Evolutionary conservation across 225 moss, liverwort and hornwort genomes (phyloP).

Genomic region (Physcomitrium patens): DNA sequence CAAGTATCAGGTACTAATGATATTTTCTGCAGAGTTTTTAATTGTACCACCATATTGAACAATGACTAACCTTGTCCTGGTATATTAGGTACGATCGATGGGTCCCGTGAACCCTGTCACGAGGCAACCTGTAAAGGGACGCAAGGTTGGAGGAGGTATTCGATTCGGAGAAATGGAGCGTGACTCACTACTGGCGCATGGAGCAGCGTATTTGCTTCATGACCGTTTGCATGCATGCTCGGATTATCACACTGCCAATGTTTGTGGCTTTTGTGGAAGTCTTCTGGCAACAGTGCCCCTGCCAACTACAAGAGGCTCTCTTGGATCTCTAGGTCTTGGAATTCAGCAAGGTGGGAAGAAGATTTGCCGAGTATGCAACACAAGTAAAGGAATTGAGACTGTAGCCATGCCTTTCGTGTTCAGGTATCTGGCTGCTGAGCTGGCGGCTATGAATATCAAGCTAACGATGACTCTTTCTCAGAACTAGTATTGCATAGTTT

Average conservation of each 20-base stretch:
- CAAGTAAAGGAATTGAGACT: constrained; percentile 73
- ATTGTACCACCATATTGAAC: background rate
- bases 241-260: constrained; percentile 80
- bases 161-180: constrained; percentile 99
- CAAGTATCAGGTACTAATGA: constrained; percentile 83
- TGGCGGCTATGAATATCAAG: constrained; percentile 97
- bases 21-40: background rate
- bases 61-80: background rate
- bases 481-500: constrained; percentile 25
- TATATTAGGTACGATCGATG: constrained; percentile 81
- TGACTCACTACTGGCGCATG: constrained; percentile 87
- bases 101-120: constrained; percentile 97
- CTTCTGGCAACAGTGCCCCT: constrained; percentile 65
- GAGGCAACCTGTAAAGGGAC: constrained; percentile 92
- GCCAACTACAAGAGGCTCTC: constrained; percentile 45
- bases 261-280: constrained; percentile 88
- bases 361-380: constrained; percentile 81
- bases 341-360: constrained; percentile 57
- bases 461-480: constrained; percentile 64
- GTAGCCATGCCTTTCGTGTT: constrained; percentile 97
- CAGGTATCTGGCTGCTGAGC: constrained; percentile 91
- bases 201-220: constrained; percentile 85
- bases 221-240: constrained; percentile 94
- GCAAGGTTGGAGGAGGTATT: constrained; percentile 92
- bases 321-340: constrained; percentile 64